Evolutionary conservation across 345 rosid genomes (phyloP).

Genomic region (Arabidopsis arenosa): DNA sequence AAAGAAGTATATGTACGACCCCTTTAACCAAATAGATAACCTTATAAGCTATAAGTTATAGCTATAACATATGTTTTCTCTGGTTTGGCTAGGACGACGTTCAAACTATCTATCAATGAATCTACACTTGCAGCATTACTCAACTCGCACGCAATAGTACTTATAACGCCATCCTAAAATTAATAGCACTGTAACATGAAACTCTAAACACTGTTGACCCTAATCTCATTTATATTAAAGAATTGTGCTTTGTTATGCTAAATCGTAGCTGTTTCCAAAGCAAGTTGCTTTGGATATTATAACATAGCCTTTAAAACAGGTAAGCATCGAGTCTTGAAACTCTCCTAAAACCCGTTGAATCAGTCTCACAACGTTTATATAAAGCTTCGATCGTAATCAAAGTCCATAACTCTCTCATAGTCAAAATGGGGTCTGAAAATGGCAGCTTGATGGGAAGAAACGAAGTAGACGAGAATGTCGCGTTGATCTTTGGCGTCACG

Average conservation of each 20-base stretch:
- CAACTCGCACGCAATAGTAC: neutral
- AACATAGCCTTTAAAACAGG: constrained; percentile 39
- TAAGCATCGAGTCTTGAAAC: constrained; percentile 45
- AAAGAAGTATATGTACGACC: neutral
- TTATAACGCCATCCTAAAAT: too few relatives aligned
- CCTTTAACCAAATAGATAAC: neutral
- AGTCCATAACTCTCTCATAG: constrained; percentile 9
- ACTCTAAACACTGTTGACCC: constrained; percentile 42
- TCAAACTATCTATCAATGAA: neutral
- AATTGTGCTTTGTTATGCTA: constrained; percentile 33
- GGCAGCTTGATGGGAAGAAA: constrained; percentile 22
- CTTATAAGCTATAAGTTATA: neutral
- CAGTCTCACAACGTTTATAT: constrained; percentile 1
- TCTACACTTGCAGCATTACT: constrained; percentile 3
- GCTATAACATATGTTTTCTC: neutral
- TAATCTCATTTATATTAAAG: neutral
- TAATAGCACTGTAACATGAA: constrained; percentile 9
- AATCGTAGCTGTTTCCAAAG: constrained; percentile 39
- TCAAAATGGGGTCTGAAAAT: constrained; percentile 51
- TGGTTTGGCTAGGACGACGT: neutral
- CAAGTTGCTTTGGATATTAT: constrained; percentile 38
- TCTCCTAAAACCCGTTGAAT: constrained; percentile 39
- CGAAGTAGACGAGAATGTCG: constrained; percentile 52
- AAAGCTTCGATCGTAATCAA: constrained; percentile 11
- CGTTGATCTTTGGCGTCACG: constrained; percentile 79